Conservation (phyloP, 306 rosid genomes). For the apple (Malus domestica) region ASM211411v1 NC_041799.1:13623001-13623500, state of each 20-base stretch:
- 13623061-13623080: background rate
- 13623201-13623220: conserved; percentile 36
- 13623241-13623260: conserved; percentile 26
- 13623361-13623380: conserved; percentile 4
- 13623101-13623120: background rate
- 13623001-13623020: too few relatives aligned
- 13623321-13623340: background rate
- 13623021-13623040: background rate
- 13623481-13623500: conserved; percentile 80
- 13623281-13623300: background rate
- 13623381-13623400: conserved; percentile 61
- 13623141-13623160: conserved; percentile 9
- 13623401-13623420: conserved; percentile 70
- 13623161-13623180: conserved; percentile 37
- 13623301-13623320: background rate
- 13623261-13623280: conserved; percentile 39
- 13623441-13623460: conserved; percentile 60
- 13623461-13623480: conserved; percentile 73
- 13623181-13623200: conserved; percentile 29
- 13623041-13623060: background rate
- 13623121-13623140: background rate
- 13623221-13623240: conserved; percentile 7
- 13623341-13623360: conserved; percentile 29
- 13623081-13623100: background rate
- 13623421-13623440: conserved; percentile 66